Evolutionary conservation across 1,284 basidiomycete genomes (phyloP), one percentile per base, ranked within the genome.

Genomic region (Leccinum fallax): DNA sequence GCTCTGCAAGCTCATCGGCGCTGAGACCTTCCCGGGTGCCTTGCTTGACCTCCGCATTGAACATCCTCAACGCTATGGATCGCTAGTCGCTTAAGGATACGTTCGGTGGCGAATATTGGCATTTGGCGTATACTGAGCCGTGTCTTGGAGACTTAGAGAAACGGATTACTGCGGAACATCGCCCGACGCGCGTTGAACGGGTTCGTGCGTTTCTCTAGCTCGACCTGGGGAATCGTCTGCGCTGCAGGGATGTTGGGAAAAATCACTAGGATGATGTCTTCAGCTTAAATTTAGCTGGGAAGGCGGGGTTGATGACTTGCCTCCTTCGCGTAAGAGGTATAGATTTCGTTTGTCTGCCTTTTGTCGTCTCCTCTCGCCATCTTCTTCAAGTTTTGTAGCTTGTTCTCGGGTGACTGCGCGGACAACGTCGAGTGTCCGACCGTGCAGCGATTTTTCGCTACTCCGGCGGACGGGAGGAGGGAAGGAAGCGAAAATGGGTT

Each of bases 301-400:
- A 53, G 43, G 19, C 11, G 60, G 24, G 36, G 61, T 55, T 40
- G 51, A 32, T 21, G 43, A 28, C 86, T 68, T 69, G 92, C 94
- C 92, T 79, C 95, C 97, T 84, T 99, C 97, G 24, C 94, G 87
- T 70, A 99, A 85, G 58, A 99, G 85, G 77, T 98, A 98, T 68
- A 97, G 88, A 75, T 98, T 98, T 21, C 97, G 86, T 77, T 97
- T 97, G 77, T 99, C 97, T 1, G 90, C 89, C 76, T 96, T 96
- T 75, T 95, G 89, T 57, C 95, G 83, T 59, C 85, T 84, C 68
- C 87, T 86, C 71, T 97, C 94, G 7, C 91, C 89, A 28, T 90
- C 92, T 65, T 97, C 94, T 70, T 92, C 93, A 54, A 98, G 83
- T 73, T 90, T 89, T 4, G 85, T 83, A 9, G 97, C 97, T 68